Evolutionary conservation across 306 rosid species (phyloP), one percentile per base, ranked within the genome.

Genomic region (Hippophae gyantsensis): DNA sequence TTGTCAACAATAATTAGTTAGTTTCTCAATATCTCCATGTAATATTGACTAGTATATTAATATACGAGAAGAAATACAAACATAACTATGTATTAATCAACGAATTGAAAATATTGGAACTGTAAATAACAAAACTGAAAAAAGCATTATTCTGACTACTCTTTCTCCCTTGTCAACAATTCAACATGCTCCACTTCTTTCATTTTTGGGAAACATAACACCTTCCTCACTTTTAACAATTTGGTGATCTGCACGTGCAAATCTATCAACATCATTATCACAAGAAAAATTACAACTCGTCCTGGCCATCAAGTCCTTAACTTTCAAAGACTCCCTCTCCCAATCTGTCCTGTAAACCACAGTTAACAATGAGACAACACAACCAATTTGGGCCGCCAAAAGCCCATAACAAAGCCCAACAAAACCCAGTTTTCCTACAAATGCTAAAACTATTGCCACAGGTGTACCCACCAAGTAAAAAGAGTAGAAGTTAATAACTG

Each of bases 391-490:
- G 51, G 78, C 78, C 7, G 78, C 70, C 9, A 73, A 48, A 62
- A 73, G 78, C 12, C 78, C 78, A 58, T 73, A 73, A 51, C 69
- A 62, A 23, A 73, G 78, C 38, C 78, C 78, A 60, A 62, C 38
- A 50, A 73, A 62, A 27, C 74, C 78, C 52, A 67, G 23, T 13
- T 6, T 67, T 66, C 69, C 57, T 5, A 68, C 59, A 56, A 73
- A 73, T 10, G 62, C 66, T 65, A 73, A 13, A 9, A 27, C n/a
- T 48, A 68, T 49, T 10, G 78, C 78, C 48, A 68, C 62, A 3
- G 78, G 78, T 0, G 74, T 69, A n/a, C 78, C 78, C 13, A 73
- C 78, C 54, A 73, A 40, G 55, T 67, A 73, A 57, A 73, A 73
- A 10, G 78, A 69, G 57, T 52, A 67, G 23, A 73, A 73, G 42